These are phyloP conservation scores for Porogramme epimiltina DNA, from an alignment of 1,284 basidiomycete species.

Conservation along the genomic window DNA sequence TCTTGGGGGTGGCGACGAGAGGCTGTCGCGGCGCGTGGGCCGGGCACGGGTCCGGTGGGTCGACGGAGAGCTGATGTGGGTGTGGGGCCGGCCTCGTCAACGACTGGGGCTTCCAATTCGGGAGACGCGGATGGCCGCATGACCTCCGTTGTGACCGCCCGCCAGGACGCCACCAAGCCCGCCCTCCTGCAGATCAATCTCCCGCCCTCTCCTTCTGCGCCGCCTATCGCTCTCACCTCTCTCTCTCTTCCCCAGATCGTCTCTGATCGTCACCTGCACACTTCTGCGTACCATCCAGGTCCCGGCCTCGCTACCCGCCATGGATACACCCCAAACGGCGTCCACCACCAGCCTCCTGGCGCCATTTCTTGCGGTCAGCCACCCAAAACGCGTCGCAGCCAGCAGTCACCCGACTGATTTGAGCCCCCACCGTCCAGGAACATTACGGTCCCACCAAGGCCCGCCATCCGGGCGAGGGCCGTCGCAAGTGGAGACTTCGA, in stretches of 20 bases:
- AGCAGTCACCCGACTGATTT: conserved; percentile 6
- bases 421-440: conserved; percentile 30
- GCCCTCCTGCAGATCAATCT: too few species aligned
- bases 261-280: neutral
- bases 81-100: neutral
- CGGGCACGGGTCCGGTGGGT: too few species aligned
- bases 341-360: conserved; percentile 17
- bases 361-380: conserved; percentile 28
- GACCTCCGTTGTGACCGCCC: conserved; percentile 12
- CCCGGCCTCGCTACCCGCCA: too few species aligned
- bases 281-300: neutral
- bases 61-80: too few species aligned
- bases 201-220: conserved; percentile 4
- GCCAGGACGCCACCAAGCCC: neutral
- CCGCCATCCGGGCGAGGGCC: conserved; percentile 38
- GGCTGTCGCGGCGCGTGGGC: too few species aligned
- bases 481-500: conserved; percentile 41
- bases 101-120: conserved; percentile 12
- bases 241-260: neutral
- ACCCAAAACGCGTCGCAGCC: neutral
- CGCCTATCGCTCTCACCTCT: neutral
- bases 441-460: conserved; percentile 38
- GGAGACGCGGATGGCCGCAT: conserved; percentile 12
- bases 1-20: too few species aligned
- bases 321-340: conserved; percentile 1